Evolutionary conservation across 148 eudicot species (phyloP), one percentile per base, ranked within the genome.

Genomic region (Fagopyrum tataricum): DNA sequence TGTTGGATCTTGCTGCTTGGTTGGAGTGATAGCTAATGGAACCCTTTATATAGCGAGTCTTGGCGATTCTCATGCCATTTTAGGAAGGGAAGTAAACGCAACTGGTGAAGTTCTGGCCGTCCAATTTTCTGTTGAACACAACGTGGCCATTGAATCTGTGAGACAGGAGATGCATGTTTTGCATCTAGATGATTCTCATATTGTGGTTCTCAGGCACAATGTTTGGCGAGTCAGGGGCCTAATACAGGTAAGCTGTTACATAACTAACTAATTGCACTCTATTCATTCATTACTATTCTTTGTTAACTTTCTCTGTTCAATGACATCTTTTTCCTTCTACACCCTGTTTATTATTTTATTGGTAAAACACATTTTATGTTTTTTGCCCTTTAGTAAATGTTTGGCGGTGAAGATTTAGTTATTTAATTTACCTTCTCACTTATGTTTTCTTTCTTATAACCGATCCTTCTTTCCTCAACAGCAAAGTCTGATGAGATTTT

Each of bases 21-120:
- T 74, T 74, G 85, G 78, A 15, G 78, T 82, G 70, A 77, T 82
- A 48, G 77, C 76, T 79, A 51, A 47, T 70, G 82, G 85, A 48
- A 79, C 73, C 42, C 82, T 82, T 44, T 82, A 82, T 69, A 75
- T 82, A 46, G 85, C 85, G 41, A 82, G 77, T 49, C 52, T 72
- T 75, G 85, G 85, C 20, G 85, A 82, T 75, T 82, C 85, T 8
- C 82, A 82, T 20, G 85, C 85, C 21, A 78, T 82, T 74, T 71
- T 82, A 77, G 85, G 85, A 37, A 77, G 80, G 71, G 71, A 43
- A 73, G 78, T 79, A 58, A 79, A 69, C 73, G 80, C 82, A 66
- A 82, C 82, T 39, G 82, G 79, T 48, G 85, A 79, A 72, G 85
- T 82, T 79, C 66, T 67, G 43, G 81, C 82, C 64, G 52, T 79